Percentiles rank a stretch among this genome's conserved stretches.
phyloP scores from a whole-genome alignment of 345 rosid species.

The Citrus unshiu region DNA sequence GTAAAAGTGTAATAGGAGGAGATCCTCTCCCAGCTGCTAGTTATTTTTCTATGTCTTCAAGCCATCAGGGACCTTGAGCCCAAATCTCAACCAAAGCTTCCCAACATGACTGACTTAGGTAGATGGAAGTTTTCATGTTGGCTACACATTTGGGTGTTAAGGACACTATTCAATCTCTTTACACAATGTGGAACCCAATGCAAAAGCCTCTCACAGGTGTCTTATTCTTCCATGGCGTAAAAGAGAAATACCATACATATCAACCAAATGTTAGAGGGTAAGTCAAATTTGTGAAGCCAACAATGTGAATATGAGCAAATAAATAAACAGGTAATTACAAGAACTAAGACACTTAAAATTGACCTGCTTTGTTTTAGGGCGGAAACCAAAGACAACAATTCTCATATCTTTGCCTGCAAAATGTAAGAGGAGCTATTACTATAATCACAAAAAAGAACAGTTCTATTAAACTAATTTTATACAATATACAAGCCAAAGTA shows the following conservation, averaged over 20 bases:
- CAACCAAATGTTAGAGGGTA: not conserved
- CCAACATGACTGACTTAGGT: not conserved
- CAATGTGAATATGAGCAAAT: not conserved
- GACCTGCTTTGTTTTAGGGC: slow-evolving; percentile 86
- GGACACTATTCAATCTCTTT: not conserved
- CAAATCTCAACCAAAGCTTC: not conserved
- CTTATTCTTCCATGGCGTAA: not conserved
- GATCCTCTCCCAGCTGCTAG: not conserved
- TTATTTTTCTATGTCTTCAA: not conserved
- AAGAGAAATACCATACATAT: not conserved
- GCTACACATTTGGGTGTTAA: not conserved
- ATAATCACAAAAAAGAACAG: not conserved
- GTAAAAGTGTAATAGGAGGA: not conserved
- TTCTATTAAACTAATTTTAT: slow-evolving; percentile 4
- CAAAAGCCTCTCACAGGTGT: not conserved
- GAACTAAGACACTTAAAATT: slow-evolving; percentile 6
- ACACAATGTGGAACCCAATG: not conserved
- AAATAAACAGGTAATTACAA: not conserved
- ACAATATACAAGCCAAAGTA: not conserved
- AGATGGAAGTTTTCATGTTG: not conserved
- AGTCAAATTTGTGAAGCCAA: not conserved
- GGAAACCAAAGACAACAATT: slow-evolving; percentile 88
- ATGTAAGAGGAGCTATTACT: slow-evolving; percentile 5
- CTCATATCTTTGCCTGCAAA: slow-evolving; percentile 97
- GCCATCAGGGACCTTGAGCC: not conserved